These are phyloP conservation scores for Sextonia rubra DNA, from an alignment of 164 flowering plant genomes.

Conservation along the genomic window DNA sequence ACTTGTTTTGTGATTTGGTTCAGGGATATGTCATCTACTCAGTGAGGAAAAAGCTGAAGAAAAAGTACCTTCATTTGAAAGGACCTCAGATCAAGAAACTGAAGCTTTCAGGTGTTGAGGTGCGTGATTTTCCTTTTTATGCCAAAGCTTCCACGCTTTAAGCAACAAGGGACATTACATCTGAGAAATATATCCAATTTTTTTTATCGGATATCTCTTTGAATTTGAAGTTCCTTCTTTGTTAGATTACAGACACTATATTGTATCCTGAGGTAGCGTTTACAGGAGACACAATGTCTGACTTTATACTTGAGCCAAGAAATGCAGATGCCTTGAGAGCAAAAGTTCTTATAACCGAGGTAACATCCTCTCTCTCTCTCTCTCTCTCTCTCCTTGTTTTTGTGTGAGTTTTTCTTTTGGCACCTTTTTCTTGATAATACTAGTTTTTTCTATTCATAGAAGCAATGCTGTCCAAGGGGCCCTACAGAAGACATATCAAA, in stretches of 20 bases:
- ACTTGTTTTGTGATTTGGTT: constrained; percentile 13
- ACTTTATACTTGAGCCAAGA: constrained; percentile 79
- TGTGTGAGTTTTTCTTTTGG: no score
- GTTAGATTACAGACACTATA: constrained; percentile 80
- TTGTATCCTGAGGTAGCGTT: constrained; percentile 95
- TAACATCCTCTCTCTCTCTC: constrained; percentile 11
- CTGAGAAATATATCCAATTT: background rate
- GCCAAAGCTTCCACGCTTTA: background rate
- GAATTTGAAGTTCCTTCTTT: constrained; percentile 6
- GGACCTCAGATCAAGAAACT: constrained; percentile 86
- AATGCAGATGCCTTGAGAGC: constrained; percentile 96
- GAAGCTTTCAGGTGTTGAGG: constrained; percentile 92
- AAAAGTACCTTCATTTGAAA: constrained; percentile 74
- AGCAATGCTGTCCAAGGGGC: no score
- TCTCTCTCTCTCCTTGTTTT: no score
- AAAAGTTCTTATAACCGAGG: constrained; percentile 95
- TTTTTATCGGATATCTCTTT: background rate
- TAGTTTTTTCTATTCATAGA: no score
- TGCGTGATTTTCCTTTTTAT: constrained; percentile 21
- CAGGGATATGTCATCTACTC: constrained; percentile 94
- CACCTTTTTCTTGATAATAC: no score
- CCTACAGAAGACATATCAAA: no score
- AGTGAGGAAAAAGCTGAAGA: constrained; percentile 79
- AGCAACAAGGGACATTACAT: background rate
- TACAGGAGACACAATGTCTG: constrained; percentile 91